Percentiles rank a stretch among this genome's conserved stretches.
Conservation (phyloP, 2,329 filamentous ascomycete genomes). For the Stagonosporopsis rhizophila region DNA sequence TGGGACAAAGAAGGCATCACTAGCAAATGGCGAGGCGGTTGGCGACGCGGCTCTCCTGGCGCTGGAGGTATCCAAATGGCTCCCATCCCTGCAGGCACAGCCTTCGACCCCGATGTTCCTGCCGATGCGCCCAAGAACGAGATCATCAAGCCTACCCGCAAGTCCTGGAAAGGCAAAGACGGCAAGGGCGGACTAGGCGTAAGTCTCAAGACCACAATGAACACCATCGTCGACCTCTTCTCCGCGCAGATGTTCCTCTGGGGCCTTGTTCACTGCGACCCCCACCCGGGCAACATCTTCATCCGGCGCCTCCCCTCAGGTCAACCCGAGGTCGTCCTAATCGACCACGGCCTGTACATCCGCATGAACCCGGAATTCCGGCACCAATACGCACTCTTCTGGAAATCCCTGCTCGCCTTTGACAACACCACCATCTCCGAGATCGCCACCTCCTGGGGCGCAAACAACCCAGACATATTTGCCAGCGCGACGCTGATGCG, state of each 20-base stretch:
- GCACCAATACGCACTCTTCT: constrained; percentile 86
- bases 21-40: constrained; percentile 77
- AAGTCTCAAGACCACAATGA: constrained; percentile 86
- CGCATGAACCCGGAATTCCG: constrained; percentile 85
- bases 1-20: constrained; percentile 90
- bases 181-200: constrained; percentile 84
- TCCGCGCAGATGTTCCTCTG: constrained; percentile 98
- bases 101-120: constrained; percentile 37
- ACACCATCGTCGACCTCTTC: constrained; percentile 94
- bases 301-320: constrained; percentile 83
- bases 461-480: constrained; percentile 88
- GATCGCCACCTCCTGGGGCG: constrained; percentile 83
- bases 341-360: constrained; percentile 97
- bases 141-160: constrained; percentile 79
- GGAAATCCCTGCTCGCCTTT: constrained; percentile 92
- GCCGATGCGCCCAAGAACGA: constrained; percentile 54
- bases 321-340: constrained; percentile 88
- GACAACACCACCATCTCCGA: constrained; percentile 80
- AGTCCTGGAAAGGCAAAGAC: constrained; percentile 75
- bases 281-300: constrained; percentile 97
- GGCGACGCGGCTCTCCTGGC: constrained; percentile 78
- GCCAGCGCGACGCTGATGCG: constrained; percentile 88
- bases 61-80: constrained; percentile 72
- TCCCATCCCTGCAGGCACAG: constrained; percentile 45
- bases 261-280: constrained; percentile 95